Evolutionary conservation across 2,329 filamentous ascomycete species (phyloP).

Genomic region (Botrytis porri): DNA sequence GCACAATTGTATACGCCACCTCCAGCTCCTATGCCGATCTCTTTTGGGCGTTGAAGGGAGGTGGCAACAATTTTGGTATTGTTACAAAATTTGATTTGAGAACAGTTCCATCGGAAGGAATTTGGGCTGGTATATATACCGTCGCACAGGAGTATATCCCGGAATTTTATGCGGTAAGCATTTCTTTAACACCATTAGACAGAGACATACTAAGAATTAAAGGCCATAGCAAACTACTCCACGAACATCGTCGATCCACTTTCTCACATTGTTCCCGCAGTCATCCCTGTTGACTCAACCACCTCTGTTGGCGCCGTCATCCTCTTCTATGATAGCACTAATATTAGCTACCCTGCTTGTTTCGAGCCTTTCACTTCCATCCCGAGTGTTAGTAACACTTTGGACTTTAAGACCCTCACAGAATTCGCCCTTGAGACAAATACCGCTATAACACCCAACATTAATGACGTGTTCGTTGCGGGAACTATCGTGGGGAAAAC

Average conservation of each 20-base stretch:
- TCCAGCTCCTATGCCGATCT: not conserved
- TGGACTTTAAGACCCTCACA: not conserved
- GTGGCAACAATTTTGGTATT: not conserved
- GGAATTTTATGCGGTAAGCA: not conserved
- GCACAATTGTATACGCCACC: not conserved
- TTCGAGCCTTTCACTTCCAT: not conserved
- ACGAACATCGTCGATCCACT: not conserved
- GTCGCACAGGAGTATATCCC: not conserved
- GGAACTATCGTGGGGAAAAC: not conserved
- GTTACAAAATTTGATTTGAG: not conserved
- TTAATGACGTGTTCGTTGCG: not conserved
- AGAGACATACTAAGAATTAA: not conserved
- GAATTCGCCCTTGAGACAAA: not conserved
- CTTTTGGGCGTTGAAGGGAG: not conserved
- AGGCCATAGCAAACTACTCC: not conserved
- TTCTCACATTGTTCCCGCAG: not conserved
- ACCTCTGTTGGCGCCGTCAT: not conserved
- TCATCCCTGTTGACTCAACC: not conserved
- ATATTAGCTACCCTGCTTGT: not conserved
- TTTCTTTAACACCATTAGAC: not conserved
- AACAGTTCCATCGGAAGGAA: not conserved
- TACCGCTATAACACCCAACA: not conserved
- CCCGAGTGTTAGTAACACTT: not conserved
- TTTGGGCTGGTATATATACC: conserved; percentile 1
- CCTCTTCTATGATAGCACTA: not conserved